Evolutionary conservation across 257 asterid species (phyloP).

Genomic region (Rehmannia glutinosa): DNA sequence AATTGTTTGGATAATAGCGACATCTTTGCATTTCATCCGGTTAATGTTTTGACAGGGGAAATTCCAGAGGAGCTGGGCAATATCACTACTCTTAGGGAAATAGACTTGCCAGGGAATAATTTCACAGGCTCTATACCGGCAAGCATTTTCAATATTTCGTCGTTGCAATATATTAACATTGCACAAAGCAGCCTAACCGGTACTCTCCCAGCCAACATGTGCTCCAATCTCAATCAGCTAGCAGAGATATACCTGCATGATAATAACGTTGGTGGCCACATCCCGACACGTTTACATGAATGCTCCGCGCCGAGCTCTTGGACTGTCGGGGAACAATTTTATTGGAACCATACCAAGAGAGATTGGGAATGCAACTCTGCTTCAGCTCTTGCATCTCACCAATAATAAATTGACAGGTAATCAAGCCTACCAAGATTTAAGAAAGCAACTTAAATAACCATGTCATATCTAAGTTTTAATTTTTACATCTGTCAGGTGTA

Average conservation of each 20-base stretch:
- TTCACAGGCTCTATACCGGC: not conserved
- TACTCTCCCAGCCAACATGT: too few species aligned
- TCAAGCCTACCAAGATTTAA: too few species aligned
- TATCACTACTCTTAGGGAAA: not conserved
- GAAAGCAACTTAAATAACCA: not conserved
- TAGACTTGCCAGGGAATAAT: not conserved
- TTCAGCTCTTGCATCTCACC: conserved; percentile 15
- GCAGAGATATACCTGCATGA: conserved; percentile 8
- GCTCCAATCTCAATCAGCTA: too few species aligned
- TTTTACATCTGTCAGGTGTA: not conserved
- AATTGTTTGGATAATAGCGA: too few species aligned
- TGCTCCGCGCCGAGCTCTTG: too few species aligned
- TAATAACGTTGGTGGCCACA: too few species aligned
- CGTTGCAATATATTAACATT: too few species aligned
- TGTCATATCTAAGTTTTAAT: not conserved
- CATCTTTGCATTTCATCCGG: not conserved
- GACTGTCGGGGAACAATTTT: conserved; percentile 6
- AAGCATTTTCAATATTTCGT: conserved; percentile 1
- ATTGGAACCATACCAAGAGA: conserved; percentile 26
- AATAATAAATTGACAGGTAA: conserved; percentile 19
- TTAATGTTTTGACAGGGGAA: not conserved
- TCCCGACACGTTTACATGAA: too few species aligned
- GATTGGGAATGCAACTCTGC: conserved; percentile 26
- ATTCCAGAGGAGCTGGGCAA: conserved; percentile 20
- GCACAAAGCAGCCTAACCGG: too few species aligned